Percentiles rank a stretch among this genome's conserved stretches.
Conservation (phyloP, 2,329 filamentous ascomycete species). For the Phialophora verrucosa region DNA sequence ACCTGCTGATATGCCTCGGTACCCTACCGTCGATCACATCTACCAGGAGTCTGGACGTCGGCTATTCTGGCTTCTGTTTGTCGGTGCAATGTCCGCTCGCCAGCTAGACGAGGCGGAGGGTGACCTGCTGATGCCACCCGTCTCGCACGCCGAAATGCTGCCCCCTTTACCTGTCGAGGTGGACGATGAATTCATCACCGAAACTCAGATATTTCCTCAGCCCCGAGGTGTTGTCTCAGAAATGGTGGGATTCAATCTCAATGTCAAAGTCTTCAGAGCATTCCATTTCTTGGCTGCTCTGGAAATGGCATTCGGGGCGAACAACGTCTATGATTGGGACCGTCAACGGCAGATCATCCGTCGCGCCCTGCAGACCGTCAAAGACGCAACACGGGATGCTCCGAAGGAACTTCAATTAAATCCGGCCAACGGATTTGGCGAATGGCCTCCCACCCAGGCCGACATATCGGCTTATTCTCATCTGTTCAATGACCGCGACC, state of each 20-base stretch:
- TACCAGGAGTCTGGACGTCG: constrained; percentile 59
- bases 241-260: constrained; percentile 80
- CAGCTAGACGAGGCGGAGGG: constrained; percentile 75
- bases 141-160: constrained; percentile 75
- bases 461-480: constrained; percentile 39
- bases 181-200: constrained; percentile 80
- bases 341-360: constrained; percentile 76
- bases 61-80: constrained; percentile 82
- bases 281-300: constrained; percentile 80
- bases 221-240: constrained; percentile 71
- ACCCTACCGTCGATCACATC: constrained; percentile 44
- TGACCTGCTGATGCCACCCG: constrained; percentile 76
- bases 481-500: constrained; percentile 35
- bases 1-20: constrained; percentile 26
- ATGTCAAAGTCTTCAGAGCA: constrained; percentile 76
- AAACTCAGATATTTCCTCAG: constrained; percentile 72
- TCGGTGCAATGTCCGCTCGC: constrained; percentile 76
- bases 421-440: constrained; percentile 37
- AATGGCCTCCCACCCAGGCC: constrained; percentile 38
- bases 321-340: constrained; percentile 74
- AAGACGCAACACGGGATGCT: constrained; percentile 69
- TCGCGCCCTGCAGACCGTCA: constrained; percentile 72
- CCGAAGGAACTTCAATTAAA: constrained; percentile 65
- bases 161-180: constrained; percentile 81
- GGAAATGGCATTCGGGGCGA: constrained; percentile 81